These are phyloP conservation scores for Clonostachys chloroleuca DNA, from an alignment of 2,329 filamentous ascomycete genomes.

Conservation along the genomic window DNA sequence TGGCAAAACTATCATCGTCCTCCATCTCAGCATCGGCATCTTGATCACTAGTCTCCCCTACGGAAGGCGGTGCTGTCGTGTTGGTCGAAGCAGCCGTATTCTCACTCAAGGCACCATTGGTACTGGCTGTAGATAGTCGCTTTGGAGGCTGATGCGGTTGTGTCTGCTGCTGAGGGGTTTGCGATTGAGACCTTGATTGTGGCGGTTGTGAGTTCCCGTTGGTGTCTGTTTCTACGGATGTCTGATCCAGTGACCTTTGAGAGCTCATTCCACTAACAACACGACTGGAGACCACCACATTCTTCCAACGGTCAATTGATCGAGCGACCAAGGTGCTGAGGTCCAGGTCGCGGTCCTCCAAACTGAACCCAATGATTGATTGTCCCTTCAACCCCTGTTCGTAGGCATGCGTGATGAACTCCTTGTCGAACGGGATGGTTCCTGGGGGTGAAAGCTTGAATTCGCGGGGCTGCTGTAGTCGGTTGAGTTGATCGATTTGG, in stretches of 20 bases:
- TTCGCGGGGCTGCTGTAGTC: constrained; percentile 55
- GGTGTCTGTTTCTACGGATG: constrained; percentile 11
- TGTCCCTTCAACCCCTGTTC: constrained; percentile 36
- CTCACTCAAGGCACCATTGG: constrained; percentile 24
- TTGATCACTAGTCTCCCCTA: constrained; percentile 41
- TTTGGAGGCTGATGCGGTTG: constrained; percentile 13
- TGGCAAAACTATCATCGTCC: constrained; percentile 50
- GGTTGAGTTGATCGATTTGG: constrained; percentile 56
- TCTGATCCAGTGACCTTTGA: constrained; percentile 42
- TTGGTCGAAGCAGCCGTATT: constrained; percentile 20
- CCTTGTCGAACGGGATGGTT: constrained; percentile 46
- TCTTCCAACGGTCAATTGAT: constrained; percentile 60
- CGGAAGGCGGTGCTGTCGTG: constrained; percentile 28
- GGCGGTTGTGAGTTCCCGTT: constrained; percentile 11
- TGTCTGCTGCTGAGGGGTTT: constrained; percentile 13
- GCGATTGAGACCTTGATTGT: constrained; percentile 12
- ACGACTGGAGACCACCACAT: constrained; percentile 49
- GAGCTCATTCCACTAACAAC: constrained; percentile 38
- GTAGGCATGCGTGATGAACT: constrained; percentile 39
- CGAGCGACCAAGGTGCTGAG: constrained; percentile 44
- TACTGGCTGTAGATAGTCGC: constrained; percentile 26
- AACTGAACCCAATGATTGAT: constrained; percentile 35
- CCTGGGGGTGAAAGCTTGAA: constrained; percentile 48
- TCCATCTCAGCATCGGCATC: constrained; percentile 50
- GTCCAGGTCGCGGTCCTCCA: constrained; percentile 48